A percentile compares a stretch with the other conserved stretches of the same genome.
Conservation (phyloP, 345 rosid species). For the Acer yangbiense region DNA sequence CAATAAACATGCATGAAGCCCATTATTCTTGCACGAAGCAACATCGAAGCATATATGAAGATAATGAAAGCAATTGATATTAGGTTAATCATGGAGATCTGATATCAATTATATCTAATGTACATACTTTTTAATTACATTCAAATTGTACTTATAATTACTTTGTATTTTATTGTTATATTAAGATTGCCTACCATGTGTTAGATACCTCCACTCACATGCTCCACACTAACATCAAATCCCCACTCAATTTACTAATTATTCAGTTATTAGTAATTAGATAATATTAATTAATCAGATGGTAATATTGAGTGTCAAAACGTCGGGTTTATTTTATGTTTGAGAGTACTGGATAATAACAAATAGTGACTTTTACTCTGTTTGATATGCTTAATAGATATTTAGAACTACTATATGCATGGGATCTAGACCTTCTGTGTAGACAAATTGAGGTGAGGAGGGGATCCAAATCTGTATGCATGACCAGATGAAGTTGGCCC, state of each 20-base stretch:
- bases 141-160: neutral
- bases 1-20: conserved; percentile 43
- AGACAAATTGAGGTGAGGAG: no score
- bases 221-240: conserved; percentile 15
- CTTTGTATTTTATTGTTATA: neutral
- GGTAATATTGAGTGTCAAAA: neutral
- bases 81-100: conserved; percentile 45
- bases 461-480: no score
- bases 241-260: neutral
- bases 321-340: neutral
- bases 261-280: neutral
- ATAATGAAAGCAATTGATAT: conserved; percentile 15
- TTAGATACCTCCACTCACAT: conserved; percentile 41
- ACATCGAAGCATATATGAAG: conserved; percentile 19
- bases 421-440: no score
- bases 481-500: no score
- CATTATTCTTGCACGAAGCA: conserved; percentile 28
- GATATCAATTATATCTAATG: neutral
- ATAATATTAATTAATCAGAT: neutral
- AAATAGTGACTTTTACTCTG: no score
- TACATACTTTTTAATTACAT: neutral
- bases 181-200: conserved; percentile 33
- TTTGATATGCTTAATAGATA: no score
- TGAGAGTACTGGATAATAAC: neutral
- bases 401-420: no score